Evolutionary conservation across 2,329 filamentous ascomycete species (phyloP).

Genomic region (Pezicula rhizophila): DNA sequence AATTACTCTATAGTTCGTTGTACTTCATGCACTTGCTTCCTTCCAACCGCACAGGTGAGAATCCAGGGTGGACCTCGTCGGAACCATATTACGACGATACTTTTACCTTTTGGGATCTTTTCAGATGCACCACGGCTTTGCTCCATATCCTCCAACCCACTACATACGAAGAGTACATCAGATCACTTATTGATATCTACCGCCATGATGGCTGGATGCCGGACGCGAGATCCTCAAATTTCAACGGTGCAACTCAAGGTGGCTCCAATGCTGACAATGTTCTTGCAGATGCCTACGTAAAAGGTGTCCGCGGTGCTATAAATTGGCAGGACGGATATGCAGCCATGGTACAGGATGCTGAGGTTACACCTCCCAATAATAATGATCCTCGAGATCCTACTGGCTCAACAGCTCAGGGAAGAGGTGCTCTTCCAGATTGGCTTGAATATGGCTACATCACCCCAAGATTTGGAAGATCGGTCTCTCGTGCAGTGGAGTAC

Average conservation of each 20-base stretch:
- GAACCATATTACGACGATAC: slow-evolving; percentile 70
- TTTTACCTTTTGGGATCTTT: slow-evolving; percentile 61
- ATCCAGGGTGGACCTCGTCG: slow-evolving; percentile 54
- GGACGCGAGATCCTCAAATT: slow-evolving; percentile 61
- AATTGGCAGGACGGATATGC: slow-evolving; percentile 58
- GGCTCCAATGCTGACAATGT: slow-evolving; percentile 68
- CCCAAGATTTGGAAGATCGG: slow-evolving; percentile 51
- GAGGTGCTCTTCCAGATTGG: slow-evolving; percentile 67
- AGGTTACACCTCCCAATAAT: slow-evolving; percentile 54
- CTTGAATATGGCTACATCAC: slow-evolving; percentile 59
- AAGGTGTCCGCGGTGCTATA: slow-evolving; percentile 53
- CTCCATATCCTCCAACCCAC: slow-evolving; percentile 59
- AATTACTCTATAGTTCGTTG: slow-evolving; percentile 59
- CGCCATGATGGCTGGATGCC: slow-evolving; percentile 58
- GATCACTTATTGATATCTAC: slow-evolving; percentile 64
- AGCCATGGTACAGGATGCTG: slow-evolving; percentile 63
- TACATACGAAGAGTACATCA: slow-evolving; percentile 58
- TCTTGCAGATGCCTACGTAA: slow-evolving; percentile 66
- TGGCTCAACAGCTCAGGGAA: slow-evolving; percentile 57
- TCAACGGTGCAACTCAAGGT: slow-evolving; percentile 63
- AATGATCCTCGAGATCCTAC: slow-evolving; percentile 46
- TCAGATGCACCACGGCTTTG: slow-evolving; percentile 59
- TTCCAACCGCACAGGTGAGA: slow-evolving; percentile 66
- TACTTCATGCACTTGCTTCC: slow-evolving; percentile 66
- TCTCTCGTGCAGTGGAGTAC: slow-evolving; percentile 62